A percentile compares a stretch with the other conserved stretches of the same genome.
These are phyloP conservation scores for Hapsidospora chrysogenum DNA, from an alignment of 495 filamentous ascomycete species.

Conservation along the genomic window DNA sequence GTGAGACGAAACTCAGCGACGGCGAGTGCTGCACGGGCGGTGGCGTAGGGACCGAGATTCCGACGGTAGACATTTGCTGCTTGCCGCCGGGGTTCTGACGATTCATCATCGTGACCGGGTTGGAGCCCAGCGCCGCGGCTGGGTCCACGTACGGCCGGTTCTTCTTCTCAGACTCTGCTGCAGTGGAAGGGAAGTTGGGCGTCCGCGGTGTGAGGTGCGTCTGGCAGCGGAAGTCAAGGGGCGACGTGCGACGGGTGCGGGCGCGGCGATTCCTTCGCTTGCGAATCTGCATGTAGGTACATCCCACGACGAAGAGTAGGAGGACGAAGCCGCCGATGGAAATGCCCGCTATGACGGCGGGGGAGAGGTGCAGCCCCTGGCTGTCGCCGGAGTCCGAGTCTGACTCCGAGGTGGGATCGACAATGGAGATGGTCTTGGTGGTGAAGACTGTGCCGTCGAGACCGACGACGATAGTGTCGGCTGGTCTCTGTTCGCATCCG, in stretches of 20 bases:
- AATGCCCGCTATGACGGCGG: constrained; percentile 22
- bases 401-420: constrained; percentile 14
- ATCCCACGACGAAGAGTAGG: constrained; percentile 13
- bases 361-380: constrained; percentile 7
- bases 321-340: constrained; percentile 11
- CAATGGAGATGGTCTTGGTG: constrained; percentile 17
- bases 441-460: constrained; percentile 33
- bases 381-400: constrained; percentile 4
- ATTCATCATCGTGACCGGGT: constrained; percentile 7
- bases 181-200: constrained; percentile 12
- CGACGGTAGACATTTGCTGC: too few species aligned
- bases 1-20: background rate
- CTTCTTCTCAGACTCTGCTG: too few species aligned
- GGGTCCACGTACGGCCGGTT: background rate
- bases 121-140: background rate
- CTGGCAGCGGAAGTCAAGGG: constrained; percentile 31
- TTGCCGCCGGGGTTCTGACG: constrained; percentile 1
- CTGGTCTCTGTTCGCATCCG: constrained; percentile 30
- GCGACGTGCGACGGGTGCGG: constrained; percentile 16
- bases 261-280: constrained; percentile 19
- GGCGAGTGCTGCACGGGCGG: background rate
- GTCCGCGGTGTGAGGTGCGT: constrained; percentile 22
- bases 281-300: constrained; percentile 19
- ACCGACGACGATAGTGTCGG: constrained; percentile 19
- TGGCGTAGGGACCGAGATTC: too few species aligned